phyloP scores from a whole-genome alignment of 163 green algal genomes.

The Volvox carteri region DNA sequence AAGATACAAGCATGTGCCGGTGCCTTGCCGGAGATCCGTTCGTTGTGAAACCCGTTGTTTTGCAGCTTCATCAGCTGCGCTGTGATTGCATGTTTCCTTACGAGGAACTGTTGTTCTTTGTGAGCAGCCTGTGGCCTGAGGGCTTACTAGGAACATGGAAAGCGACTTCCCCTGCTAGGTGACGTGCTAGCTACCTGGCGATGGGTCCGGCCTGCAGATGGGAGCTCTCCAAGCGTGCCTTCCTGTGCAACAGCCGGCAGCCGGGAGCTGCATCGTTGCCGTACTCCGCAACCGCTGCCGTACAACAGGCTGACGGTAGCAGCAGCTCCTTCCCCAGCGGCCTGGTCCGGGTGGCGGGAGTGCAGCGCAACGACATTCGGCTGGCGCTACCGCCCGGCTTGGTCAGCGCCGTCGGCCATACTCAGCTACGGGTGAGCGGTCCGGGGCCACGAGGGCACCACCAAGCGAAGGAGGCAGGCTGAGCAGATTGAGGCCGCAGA shows the following conservation, averaged over 20 bases:
- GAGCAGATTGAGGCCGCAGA: too few relatives aligned
- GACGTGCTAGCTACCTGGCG: not conserved
- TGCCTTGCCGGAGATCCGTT: too few relatives aligned
- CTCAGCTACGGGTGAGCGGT: too few relatives aligned
- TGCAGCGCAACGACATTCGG: slow-evolving; percentile 13
- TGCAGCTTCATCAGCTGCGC: too few relatives aligned
- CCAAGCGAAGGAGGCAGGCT: too few relatives aligned
- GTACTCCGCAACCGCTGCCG: not conserved
- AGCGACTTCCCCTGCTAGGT: not conserved
- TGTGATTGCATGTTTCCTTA: too few relatives aligned
- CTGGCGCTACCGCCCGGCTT: slow-evolving; percentile 15
- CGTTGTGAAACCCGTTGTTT: too few relatives aligned
- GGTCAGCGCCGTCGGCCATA: not conserved
- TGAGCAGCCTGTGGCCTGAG: too few relatives aligned
- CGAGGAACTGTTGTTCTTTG: too few relatives aligned
- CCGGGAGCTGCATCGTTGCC: not conserved
- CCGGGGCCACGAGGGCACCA: too few relatives aligned
- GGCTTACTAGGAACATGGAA: too few relatives aligned
- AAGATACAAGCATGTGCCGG: too few relatives aligned
- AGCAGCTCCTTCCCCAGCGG: not conserved
- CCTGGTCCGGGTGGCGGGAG: not conserved
- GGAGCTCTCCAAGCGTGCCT: slow-evolving; percentile 36
- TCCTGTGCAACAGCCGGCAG: slow-evolving; percentile 3
- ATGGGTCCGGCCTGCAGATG: not conserved
- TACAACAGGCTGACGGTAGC: not conserved